Evolutionary conservation across 176 grass and related monocot species (phyloP), one percentile per base, ranked within the genome.

Genomic region (Puccinellia tenuiflora): DNA sequence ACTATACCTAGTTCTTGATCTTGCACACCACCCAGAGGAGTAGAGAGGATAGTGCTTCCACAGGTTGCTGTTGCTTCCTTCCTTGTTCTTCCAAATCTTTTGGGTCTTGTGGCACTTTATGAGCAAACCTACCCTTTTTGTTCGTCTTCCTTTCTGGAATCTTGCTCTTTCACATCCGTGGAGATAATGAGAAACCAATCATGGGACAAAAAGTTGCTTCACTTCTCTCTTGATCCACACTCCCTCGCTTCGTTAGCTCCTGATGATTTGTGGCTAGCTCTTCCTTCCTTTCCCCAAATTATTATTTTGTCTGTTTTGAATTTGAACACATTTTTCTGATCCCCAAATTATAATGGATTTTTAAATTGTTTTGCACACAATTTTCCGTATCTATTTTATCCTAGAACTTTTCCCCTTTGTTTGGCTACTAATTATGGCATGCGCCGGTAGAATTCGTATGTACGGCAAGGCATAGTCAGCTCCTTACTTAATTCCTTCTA

Each of bases 121-220:
- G 37, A 75, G 64, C 53, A 86, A 78, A 70, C 54, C 25, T 63
- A 46, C 35, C 83, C 73, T 68, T n/a, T 51, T 78, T 78, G 25
- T 73, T 73, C n/a, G n/a, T n/a, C 66, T 82, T 64, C 25, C 67
- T 42, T n/a, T n/a, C n/a, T n/a, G n/a, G n/a, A n/a, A n/a, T n/a
- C 74, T 87, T 79, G 80, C 80, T n/a, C n/a, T 84, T 84, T 87
- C 76, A 79, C 79, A 86, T 37, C 83, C 15, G 18, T 3, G 14
- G 42, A 35, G 68, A 39, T 20, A 40, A 77, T 33, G 42, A 18
- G 69, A 48, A 46, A 48, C 30, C 69, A 73, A 81, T 42, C 52
- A 77, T 57, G 16, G 47, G 24, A 76, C 8, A 71, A 85, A 60
- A 69, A 20, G 25, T 60, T n/a, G n/a, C 48, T n/a, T 73, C 69